phyloP scores from a whole-genome alignment of 1,139 yeast genomes.

The Hyphopichia pseudoburtonii region DNA sequence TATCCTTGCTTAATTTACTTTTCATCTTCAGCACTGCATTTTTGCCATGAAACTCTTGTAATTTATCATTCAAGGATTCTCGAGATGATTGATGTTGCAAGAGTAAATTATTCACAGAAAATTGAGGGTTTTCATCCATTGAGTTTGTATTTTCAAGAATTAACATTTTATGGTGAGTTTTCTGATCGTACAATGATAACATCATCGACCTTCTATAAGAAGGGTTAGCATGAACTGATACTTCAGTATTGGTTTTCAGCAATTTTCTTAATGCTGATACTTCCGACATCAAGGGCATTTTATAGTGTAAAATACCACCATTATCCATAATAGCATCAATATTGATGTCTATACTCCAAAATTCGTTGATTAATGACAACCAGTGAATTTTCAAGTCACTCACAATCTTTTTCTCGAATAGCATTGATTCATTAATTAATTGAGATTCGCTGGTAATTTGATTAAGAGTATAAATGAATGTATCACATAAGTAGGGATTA shows the following conservation, averaged over 20 bases:
- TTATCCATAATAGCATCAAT: conserved; percentile 17
- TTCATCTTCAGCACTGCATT: no score
- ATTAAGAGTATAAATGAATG: conserved; percentile 52
- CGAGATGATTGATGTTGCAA: conserved; percentile 44
- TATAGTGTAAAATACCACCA: conserved; percentile 20
- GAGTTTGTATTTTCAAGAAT: conserved; percentile 26
- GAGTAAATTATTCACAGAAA: conserved; percentile 39
- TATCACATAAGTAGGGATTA: conserved; percentile 44
- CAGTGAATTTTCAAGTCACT: conserved; percentile 48
- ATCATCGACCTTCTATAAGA: conserved; percentile 56
- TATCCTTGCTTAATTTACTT: no score
- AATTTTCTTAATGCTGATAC: conserved; percentile 18
- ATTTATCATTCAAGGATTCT: conserved; percentile 32
- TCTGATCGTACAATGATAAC: conserved; percentile 50
- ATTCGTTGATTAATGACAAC: conserved; percentile 34
- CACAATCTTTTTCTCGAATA: conserved; percentile 42
- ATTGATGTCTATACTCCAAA: conserved; percentile 31
- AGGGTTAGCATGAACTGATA: conserved; percentile 49
- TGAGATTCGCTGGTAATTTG: conserved; percentile 35
- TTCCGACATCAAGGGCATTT: conserved; percentile 30
- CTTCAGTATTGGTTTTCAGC: conserved; percentile 37
- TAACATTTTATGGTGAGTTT: conserved; percentile 36
- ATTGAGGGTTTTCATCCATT: conserved; percentile 38
- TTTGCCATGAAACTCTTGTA: conserved; percentile 20
- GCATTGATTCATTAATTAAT: conserved; percentile 16